Conservation (phyloP, 139 green algal species). For the Tetraselmis striata region DNA sequence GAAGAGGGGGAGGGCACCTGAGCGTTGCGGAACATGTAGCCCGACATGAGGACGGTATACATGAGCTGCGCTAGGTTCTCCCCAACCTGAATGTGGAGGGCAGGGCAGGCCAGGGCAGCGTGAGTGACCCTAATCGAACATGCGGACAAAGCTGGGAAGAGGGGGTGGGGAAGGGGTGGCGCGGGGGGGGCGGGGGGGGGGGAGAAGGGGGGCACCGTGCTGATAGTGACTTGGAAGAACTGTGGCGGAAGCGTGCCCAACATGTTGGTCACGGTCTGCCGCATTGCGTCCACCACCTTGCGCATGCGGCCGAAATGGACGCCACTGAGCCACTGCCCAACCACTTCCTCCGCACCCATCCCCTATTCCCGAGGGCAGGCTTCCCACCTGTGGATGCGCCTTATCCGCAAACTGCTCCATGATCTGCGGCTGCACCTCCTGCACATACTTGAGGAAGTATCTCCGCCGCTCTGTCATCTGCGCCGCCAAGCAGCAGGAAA, state of each 20-base stretch:
- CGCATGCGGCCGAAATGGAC: neutral
- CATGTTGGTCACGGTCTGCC: constrained; percentile 70
- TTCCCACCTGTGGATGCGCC: constrained; percentile 30
- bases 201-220: too few relatives aligned
- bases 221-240: constrained; percentile 77
- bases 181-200: too few relatives aligned
- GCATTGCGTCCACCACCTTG: constrained; percentile 68
- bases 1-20: constrained; percentile 8
- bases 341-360: neutral
- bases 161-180: too few relatives aligned
- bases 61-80: constrained; percentile 86
- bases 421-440: constrained; percentile 39
- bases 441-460: constrained; percentile 54
- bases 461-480: constrained; percentile 23
- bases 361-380: neutral
- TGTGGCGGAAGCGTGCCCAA: constrained; percentile 73
- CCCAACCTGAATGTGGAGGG: too few relatives aligned
- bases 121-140: too few relatives aligned
- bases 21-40: constrained; percentile 78
- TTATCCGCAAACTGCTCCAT: constrained; percentile 49
- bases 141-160: too few relatives aligned
- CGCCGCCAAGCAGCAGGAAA: too few relatives aligned
- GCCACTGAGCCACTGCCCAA: too few relatives aligned
- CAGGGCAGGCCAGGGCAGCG: too few relatives aligned
- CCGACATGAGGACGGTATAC: constrained; percentile 76